Conservation (phyloP, 176 grass and related monocot species). For the Aegilops speltoides region DNA sequence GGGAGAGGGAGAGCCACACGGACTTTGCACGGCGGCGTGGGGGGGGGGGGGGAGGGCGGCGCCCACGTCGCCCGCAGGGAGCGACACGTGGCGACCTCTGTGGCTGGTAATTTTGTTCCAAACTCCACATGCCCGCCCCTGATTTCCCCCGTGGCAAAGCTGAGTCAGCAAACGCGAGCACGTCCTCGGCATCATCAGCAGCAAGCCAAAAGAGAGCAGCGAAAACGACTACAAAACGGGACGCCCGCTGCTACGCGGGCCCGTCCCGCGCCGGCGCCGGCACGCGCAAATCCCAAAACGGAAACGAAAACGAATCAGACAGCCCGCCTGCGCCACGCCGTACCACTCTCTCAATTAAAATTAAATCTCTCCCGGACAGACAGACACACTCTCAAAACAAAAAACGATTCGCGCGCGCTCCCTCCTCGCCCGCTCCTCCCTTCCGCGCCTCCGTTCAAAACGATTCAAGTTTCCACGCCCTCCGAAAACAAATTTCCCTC, state of each 20-base stretch:
- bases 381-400: background rate
- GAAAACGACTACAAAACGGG: background rate
- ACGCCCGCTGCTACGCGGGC: conserved; percentile 1
- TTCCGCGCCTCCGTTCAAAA: conserved; percentile 3
- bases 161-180: background rate
- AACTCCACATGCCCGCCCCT: too few species aligned
- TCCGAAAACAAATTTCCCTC: conserved; percentile 8
- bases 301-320: background rate
- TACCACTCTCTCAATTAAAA: background rate
- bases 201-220: background rate
- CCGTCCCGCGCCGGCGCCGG: background rate
- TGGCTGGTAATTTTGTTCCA: too few species aligned
- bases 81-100: too few species aligned
- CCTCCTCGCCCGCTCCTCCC: background rate
- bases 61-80: too few species aligned
- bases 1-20: too few species aligned
- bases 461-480: background rate
- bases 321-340: background rate
- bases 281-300: background rate
- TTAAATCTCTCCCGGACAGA: background rate
- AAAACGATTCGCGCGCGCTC: conserved; percentile 30
- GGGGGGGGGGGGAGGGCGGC: too few species aligned
- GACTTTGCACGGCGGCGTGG: too few species aligned
- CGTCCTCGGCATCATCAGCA: background rate
- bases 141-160: background rate